Base-by-base conservation (phyloP, 129 eudicot species). In the Lactuca sativa region DNA sequence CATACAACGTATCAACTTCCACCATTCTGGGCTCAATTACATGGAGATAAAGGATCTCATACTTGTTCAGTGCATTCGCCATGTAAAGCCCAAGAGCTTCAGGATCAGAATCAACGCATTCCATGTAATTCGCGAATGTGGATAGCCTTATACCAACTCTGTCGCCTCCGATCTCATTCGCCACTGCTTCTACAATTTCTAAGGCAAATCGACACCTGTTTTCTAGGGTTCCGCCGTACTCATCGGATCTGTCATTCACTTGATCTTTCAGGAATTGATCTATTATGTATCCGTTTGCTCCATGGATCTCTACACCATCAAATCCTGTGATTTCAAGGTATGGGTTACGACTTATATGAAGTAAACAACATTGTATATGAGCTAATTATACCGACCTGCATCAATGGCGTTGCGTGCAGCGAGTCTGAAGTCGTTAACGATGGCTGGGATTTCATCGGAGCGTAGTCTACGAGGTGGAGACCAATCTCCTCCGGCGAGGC, bases 321-420 rank as follows among this genome's bases (percentile, higher is more conserved):
- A 88, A 88, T 78, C 89, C 89, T 10, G 90, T 86, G 66, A 40
- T 0, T 40, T 78, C 84, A 54, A 88, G 74, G 48, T 90, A 79
- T 17, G 80, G 82, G 85, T 73, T 49, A 90, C 86, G 7, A 88
- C 88, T 43, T 67, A 72, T 60, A 82, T 73, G 15, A 79, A 88
- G 58, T 84, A 74, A 11, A 80, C 77, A 7, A 88, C 58, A 16
- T 67, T 82, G 66, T 51, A 70, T 74, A 59, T 80, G 80, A 34
- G 95, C 90, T 40, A 40, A 36, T 25, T 0, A 25, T 2, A 25
- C 30, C 30, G 1, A 25, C 89, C 89, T 11, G 90, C 90, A 70
- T 78, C 84, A 55, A 88, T 82, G 55, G 95, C 83, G 31, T 88
- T 88, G 12, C 87, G 77, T 36, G 95, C 86, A 3, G 90, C 95